These are phyloP conservation scores for Candida nemodendra DNA, from an alignment of 805 yeast genomes.

Conservation along the genomic window DNA sequence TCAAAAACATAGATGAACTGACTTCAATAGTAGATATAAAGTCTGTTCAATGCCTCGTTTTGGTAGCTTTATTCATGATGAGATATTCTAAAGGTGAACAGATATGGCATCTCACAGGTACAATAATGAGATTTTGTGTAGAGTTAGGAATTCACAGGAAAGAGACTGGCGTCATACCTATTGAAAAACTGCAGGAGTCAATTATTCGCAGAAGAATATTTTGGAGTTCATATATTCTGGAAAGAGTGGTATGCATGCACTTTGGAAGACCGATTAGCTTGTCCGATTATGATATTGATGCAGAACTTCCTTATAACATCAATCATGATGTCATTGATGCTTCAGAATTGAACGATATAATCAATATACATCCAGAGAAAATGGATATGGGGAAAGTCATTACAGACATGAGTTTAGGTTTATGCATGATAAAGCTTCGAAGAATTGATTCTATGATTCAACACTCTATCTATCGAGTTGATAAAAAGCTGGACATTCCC, in stretches of 20 bases:
- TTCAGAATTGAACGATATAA: constrained; percentile 17
- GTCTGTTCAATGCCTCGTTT: constrained; percentile 14
- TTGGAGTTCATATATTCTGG: constrained; percentile 50
- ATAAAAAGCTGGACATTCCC: constrained; percentile 9
- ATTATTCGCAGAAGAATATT: constrained; percentile 34
- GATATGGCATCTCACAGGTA: constrained; percentile 22
- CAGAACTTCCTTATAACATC: constrained; percentile 37
- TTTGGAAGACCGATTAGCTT: constrained; percentile 50
- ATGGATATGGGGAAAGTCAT: constrained; percentile 10
- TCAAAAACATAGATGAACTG: constrained; percentile 10
- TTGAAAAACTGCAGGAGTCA: constrained; percentile 13
- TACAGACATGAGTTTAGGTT: constrained; percentile 18
- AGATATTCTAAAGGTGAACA: constrained; percentile 20
- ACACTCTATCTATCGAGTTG: constrained; percentile 21
- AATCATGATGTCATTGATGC: constrained; percentile 17
- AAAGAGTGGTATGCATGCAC: constrained; percentile 46
- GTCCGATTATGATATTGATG: constrained; percentile 50
- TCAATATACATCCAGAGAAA: constrained; percentile 19
- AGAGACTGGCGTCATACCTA: constrained; percentile 10
- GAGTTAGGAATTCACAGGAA: constrained; percentile 21
- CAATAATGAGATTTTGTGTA: constrained; percentile 20
- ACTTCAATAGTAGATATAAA: constrained; percentile 15
- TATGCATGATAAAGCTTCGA: constrained; percentile 15
- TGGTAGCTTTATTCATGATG: constrained; percentile 17
- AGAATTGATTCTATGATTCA: constrained; percentile 22